Evolutionary conservation across 164 flowering plant genomes (phyloP), one percentile per base, ranked within the genome.

Genomic region (Annona cherimola): DNA sequence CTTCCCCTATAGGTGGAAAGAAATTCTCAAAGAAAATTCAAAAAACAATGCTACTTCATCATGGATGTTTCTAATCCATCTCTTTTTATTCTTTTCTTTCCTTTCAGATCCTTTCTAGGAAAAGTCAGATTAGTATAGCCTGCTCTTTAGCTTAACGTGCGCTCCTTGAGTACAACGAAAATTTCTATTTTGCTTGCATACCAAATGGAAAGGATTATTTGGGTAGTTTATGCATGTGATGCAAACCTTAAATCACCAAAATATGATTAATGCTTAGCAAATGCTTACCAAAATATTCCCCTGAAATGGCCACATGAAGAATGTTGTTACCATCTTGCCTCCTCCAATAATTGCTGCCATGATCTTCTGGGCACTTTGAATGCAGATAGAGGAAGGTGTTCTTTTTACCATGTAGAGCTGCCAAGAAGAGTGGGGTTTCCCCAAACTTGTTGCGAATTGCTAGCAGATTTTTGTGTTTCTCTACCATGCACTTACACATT

Each of bases 301-400:
- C 75, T 18, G 5, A 4, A 39, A 79, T 74, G 67, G 75, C 76
- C 45, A 61, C 55, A 35, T 79, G 82, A 39, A 79, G 82, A 60
- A 79, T 74, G 66, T 69, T 79, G 43, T 76, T 66, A 19, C 82
- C 82, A 71, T 76, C 68, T 1, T 63, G 59, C 68, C 77, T 76
- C 61, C 76, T 75, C 20, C 70, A 78, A 35, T 59, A 45, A n/a
- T 64, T 45, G 7, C 12, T 12, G 3, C 7, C 67, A 63, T 46
- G 40, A 19, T 4, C 7, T 0, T 1, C 26, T 43, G 44, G 67
- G 19, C 43, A 63, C 4, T 63, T 41, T 43, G 43, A 9, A 67
- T 60, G 45, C 5, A 79, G 71, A 67, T 18, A 45, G 4, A 67
- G 41, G 59, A 76, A 76, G 2, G 70, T 75, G 1, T 73, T 66